These are phyloP conservation scores for Penicillium malachiteum DNA, from an alignment of 495 filamentous ascomycete species.

Conservation along the genomic window DNA sequence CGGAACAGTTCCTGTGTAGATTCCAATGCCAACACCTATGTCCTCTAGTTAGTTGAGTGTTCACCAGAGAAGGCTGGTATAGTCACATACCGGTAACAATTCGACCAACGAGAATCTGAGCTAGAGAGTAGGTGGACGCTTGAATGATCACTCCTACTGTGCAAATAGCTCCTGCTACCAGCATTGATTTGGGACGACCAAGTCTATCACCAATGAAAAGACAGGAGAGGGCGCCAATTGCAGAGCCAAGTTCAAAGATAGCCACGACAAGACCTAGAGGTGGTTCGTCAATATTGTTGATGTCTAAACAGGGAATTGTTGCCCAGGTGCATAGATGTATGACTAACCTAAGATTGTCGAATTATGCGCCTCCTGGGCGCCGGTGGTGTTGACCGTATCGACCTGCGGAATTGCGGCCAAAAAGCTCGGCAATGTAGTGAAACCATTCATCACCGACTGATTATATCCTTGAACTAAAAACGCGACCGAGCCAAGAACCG, in stretches of 20 bases:
- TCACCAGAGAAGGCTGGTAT: background rate
- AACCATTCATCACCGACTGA: constrained; percentile 21
- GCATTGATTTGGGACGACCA: constrained; percentile 55
- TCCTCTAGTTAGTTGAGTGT: background rate
- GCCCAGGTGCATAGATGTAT: no score
- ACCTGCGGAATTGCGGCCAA: constrained; percentile 13
- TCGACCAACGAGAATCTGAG: constrained; percentile 49
- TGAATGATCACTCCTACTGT: constrained; percentile 15
- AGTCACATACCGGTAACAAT: constrained; percentile 14
- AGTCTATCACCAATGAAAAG: constrained; percentile 56
- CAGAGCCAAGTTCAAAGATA: constrained; percentile 57
- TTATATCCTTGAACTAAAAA: constrained; percentile 23
- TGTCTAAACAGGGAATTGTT: background rate
- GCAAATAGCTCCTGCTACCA: constrained; percentile 33
- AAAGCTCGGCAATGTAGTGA: constrained; percentile 16
- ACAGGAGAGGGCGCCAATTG: constrained; percentile 53
- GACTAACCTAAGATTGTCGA: constrained; percentile 9
- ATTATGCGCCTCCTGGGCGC: constrained; percentile 9
- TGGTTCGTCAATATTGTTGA: background rate
- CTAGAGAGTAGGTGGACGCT: constrained; percentile 32
- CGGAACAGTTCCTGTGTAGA: constrained; percentile 60
- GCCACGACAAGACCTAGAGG: constrained; percentile 45
- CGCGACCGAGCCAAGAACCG: constrained; percentile 18
- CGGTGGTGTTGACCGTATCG: constrained; percentile 9
- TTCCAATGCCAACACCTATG: constrained; percentile 56